Evolutionary conservation across 2,329 filamentous ascomycete genomes (phyloP).

Genomic region (Zarea fungicola): DNA sequence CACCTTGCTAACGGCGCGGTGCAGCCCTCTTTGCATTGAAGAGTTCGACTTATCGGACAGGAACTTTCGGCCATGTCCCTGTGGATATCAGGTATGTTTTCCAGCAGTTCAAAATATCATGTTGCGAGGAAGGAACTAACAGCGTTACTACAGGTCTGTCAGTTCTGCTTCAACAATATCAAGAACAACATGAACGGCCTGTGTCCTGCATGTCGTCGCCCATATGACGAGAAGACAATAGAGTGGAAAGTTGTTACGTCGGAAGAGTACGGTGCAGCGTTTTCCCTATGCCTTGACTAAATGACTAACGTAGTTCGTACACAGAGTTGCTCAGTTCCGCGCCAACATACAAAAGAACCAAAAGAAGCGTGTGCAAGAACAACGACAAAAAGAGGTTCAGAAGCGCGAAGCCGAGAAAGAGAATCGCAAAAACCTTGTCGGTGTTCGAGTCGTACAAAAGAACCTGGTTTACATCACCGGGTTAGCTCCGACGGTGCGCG

Average conservation of each 20-base stretch:
- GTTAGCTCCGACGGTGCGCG: constrained; percentile 82
- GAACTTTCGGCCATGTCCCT: constrained; percentile 95
- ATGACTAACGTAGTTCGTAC: not conserved
- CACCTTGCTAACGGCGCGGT: constrained; percentile 16
- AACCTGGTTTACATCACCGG: constrained; percentile 98
- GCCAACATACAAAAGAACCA: constrained; percentile 82
- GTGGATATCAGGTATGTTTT: constrained; percentile 82
- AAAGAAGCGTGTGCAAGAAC: constrained; percentile 78
- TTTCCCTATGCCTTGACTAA: not conserved
- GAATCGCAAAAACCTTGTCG: constrained; percentile 91
- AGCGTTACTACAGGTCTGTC: constrained; percentile 71
- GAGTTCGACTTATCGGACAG: constrained; percentile 97
- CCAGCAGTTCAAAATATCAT: not conserved
- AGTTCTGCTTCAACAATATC: constrained; percentile 99
- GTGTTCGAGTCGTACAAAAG: constrained; percentile 94
- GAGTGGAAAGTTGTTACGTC: constrained; percentile 92
- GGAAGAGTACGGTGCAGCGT: constrained; percentile 69
- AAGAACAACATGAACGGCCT: constrained; percentile 96
- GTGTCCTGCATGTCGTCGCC: constrained; percentile 92
- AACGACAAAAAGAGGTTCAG: constrained; percentile 89
- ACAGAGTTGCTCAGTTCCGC: constrained; percentile 67
- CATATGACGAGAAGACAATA: constrained; percentile 95
- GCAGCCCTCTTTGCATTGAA: constrained; percentile 93
- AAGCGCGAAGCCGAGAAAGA: constrained; percentile 95
- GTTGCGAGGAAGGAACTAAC: constrained; percentile 9